Percentiles rank a stretch among this genome's conserved stretches.
Evolutionary conservation across 257 asterid genomes (phyloP).

Genomic region (Primulina huaijiensis): DNA sequence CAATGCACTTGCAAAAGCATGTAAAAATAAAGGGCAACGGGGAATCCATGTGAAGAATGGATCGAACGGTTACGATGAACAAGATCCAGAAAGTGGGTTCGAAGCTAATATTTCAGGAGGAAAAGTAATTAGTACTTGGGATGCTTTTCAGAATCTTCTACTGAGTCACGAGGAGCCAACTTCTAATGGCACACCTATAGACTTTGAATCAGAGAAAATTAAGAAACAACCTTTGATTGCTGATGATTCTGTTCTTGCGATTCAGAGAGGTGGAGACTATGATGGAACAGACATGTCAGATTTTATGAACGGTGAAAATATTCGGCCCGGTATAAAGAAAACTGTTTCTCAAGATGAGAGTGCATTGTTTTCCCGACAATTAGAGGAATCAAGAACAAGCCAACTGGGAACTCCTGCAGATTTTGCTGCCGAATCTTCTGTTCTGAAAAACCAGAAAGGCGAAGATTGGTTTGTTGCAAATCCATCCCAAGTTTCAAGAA

Average conservation of each 20-base stretch:
- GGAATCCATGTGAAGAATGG: slow-evolving; percentile 31
- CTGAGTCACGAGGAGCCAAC: slow-evolving; percentile 50
- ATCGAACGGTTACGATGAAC: slow-evolving; percentile 30
- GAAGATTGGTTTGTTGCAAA: slow-evolving; percentile 66
- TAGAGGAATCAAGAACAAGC: slow-evolving; percentile 32
- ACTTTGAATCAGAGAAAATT: slow-evolving; percentile 42
- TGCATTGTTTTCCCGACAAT: slow-evolving; percentile 30
- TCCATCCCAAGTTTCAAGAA: slow-evolving; percentile 34
- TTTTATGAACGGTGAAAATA: slow-evolving; percentile 52
- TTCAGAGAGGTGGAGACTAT: slow-evolving; percentile 37
- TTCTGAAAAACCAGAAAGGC: slow-evolving; percentile 37
- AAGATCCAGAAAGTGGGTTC: slow-evolving; percentile 21
- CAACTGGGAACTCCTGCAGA: slow-evolving; percentile 33
- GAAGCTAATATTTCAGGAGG: slow-evolving; percentile 31
- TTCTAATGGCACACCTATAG: slow-evolving; percentile 25
- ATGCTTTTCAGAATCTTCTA: slow-evolving; percentile 68
- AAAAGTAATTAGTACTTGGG: slow-evolving; percentile 49
- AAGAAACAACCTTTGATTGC: slow-evolving; percentile 30
- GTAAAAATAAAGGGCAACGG: slow-evolving; percentile 37
- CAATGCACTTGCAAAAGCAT: slow-evolving; percentile 49
- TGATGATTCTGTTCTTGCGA: slow-evolving; percentile 54
- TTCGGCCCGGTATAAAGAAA: slow-evolving; percentile 37
- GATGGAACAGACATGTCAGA: slow-evolving; percentile 31
- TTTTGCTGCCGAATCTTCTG: slow-evolving; percentile 48
- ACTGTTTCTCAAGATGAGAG: slow-evolving; percentile 43